phyloP scores from a whole-genome alignment of 2,329 filamentous ascomycete species.

The Penicillium sp. region DNA sequence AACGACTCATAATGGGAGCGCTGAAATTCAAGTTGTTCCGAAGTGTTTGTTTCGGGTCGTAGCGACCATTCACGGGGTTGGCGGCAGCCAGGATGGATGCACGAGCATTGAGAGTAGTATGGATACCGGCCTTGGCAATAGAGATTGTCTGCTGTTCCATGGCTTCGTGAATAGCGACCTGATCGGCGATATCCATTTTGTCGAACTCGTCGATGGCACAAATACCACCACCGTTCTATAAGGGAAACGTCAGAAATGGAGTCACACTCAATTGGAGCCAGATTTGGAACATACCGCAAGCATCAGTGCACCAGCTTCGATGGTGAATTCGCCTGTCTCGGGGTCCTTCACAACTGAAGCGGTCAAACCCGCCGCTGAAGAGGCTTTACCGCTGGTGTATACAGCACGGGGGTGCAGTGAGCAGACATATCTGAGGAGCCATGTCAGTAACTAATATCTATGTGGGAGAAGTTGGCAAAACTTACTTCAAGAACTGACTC shows the following conservation, averaged over 20 bases:
- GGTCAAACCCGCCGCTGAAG: constrained; percentile 93
- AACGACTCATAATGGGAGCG: constrained; percentile 98
- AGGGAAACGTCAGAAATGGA: not conserved
- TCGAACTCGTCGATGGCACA: constrained; percentile 99
- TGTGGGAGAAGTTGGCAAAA: not conserved
- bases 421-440: constrained; percentile 62
- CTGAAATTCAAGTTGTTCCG: constrained; percentile 98
- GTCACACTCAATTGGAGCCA: constrained; percentile 14
- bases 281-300: constrained; percentile 57
- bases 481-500: constrained; percentile 89
- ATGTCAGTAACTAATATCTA: not conserved
- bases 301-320: constrained; percentile 97
- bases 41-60: constrained; percentile 92
- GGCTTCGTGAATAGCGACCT: constrained; percentile 98
- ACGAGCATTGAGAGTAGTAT: constrained; percentile 92
- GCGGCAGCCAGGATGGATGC: constrained; percentile 94
- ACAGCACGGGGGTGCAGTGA: constrained; percentile 94
- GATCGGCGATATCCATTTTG: constrained; percentile 97
- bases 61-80: constrained; percentile 89
- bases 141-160: constrained; percentile 99
- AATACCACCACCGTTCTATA: constrained; percentile 73
- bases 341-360: constrained; percentile 97
- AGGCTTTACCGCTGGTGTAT: constrained; percentile 97
- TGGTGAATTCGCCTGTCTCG: constrained; percentile 97
- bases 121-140: constrained; percentile 97